These are phyloP conservation scores for Neoarthrinium moseri DNA, from an alignment of 2,329 filamentous ascomycete species.

Conservation along the genomic window DNA sequence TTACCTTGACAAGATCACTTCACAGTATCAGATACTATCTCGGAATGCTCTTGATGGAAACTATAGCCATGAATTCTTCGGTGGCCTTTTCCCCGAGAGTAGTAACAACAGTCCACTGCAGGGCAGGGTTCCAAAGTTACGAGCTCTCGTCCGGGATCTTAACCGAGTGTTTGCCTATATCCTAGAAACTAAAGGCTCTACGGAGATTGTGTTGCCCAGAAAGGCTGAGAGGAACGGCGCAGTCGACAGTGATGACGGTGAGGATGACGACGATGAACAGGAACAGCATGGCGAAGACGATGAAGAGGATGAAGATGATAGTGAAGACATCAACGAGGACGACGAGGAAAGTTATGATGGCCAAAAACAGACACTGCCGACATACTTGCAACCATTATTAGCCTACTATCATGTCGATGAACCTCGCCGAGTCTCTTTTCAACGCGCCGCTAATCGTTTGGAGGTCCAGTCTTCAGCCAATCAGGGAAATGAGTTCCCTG, in stretches of 20 bases:
- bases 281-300: too few species aligned
- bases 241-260: neutral
- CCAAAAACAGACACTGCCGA: conserved; percentile 12
- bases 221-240: too few species aligned
- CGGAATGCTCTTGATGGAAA: conserved; percentile 36
- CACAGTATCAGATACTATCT: conserved; percentile 34
- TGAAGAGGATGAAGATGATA: too few species aligned
- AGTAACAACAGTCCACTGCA: conserved; percentile 8
- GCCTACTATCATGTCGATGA: conserved; percentile 27
- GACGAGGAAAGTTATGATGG: neutral
- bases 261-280: neutral
- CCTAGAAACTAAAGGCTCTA: conserved; percentile 24
- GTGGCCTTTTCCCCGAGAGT: conserved; percentile 12
- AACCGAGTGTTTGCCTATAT: conserved; percentile 28
- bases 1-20: conserved; percentile 34
- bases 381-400: conserved; percentile 20
- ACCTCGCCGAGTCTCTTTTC: conserved; percentile 19
- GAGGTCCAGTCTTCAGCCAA: conserved; percentile 8
- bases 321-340: neutral
- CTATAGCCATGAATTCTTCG: conserved; percentile 40
- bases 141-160: conserved; percentile 28
- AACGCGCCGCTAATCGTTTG: conserved; percentile 13
- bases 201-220: conserved; percentile 15
- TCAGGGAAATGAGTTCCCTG: conserved; percentile 12
- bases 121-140: conserved; percentile 25